Evolutionary conservation across 345 rosid genomes (phyloP).

Genomic region (Salix dunnii): DNA sequence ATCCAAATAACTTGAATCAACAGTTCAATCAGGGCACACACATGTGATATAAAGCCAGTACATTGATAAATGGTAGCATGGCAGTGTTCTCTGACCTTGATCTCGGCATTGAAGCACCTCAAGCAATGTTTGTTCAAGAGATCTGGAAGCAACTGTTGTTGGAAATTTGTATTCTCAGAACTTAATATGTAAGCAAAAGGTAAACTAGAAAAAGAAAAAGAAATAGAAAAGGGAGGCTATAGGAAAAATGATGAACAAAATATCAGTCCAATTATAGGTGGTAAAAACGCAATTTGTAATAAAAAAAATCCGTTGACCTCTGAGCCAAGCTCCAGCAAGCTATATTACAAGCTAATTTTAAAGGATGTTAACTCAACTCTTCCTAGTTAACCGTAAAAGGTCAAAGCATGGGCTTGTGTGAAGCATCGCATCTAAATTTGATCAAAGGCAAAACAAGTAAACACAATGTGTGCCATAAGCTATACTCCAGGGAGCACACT

Average conservation of each 20-base stretch:
- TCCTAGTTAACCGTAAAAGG: neutral
- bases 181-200: neutral
- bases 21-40: neutral
- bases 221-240: neutral
- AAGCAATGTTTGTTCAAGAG: slow-evolving; percentile 5
- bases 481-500: neutral
- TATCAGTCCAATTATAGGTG: neutral
- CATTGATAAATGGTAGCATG: neutral
- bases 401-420: neutral
- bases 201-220: neutral
- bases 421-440: no score
- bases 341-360: neutral
- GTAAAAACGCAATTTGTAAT: neutral
- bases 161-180: neutral
- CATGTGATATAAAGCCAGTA: neutral
- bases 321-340: neutral
- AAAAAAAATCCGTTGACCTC: neutral
- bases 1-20: neutral
- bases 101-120: slow-evolving; percentile 54
- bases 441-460: no score
- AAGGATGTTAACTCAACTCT: neutral
- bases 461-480: no score
- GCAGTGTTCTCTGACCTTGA: slow-evolving; percentile 51
- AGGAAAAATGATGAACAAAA: neutral
- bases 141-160: neutral